Evolutionary conservation across 768 basidiomycete genomes (phyloP).

Genomic region (Agrocybe chaxingu): DNA sequence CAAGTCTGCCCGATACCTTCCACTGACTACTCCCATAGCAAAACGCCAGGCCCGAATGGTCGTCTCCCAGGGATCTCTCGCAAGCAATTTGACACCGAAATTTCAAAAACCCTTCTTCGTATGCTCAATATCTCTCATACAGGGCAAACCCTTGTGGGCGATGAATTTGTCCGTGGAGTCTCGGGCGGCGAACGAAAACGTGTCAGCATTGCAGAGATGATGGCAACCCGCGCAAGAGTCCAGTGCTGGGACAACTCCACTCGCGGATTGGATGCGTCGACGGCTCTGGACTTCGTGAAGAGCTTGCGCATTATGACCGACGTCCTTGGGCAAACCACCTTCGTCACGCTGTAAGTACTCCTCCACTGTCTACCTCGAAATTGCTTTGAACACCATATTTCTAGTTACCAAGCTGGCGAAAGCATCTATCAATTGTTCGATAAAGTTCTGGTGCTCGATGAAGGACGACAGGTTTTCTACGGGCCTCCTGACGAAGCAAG

Average conservation of each 20-base stretch:
- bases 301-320: slow-evolving; percentile 82
- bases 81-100: slow-evolving; percentile 51
- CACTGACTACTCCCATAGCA: slow-evolving; percentile 25
- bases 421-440: slow-evolving; percentile 78
- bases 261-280: slow-evolving; percentile 79
- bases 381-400: neutral
- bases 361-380: neutral
- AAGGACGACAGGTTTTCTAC: slow-evolving; percentile 80
- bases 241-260: slow-evolving; percentile 87
- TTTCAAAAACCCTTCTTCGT: slow-evolving; percentile 61
- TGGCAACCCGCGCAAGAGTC: slow-evolving; percentile 76
- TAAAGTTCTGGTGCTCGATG: slow-evolving; percentile 81
- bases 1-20: neutral
- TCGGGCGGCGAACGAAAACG: slow-evolving; percentile 82
- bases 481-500: slow-evolving; percentile 74
- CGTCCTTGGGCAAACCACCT: slow-evolving; percentile 73
- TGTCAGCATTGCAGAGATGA: slow-evolving; percentile 87
- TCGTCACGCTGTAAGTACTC: slow-evolving; percentile 63
- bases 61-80: slow-evolving; percentile 66
- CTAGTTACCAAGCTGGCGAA: slow-evolving; percentile 78
- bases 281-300: slow-evolving; percentile 83
- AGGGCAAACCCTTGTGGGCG: slow-evolving; percentile 73
- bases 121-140: slow-evolving; percentile 89
- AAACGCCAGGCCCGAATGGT: slow-evolving; percentile 74
- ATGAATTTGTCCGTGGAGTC: slow-evolving; percentile 82